Base-by-base conservation (phyloP, 495 filamentous ascomycete genomes). In the Penicillium atrosanguineum region DNA sequence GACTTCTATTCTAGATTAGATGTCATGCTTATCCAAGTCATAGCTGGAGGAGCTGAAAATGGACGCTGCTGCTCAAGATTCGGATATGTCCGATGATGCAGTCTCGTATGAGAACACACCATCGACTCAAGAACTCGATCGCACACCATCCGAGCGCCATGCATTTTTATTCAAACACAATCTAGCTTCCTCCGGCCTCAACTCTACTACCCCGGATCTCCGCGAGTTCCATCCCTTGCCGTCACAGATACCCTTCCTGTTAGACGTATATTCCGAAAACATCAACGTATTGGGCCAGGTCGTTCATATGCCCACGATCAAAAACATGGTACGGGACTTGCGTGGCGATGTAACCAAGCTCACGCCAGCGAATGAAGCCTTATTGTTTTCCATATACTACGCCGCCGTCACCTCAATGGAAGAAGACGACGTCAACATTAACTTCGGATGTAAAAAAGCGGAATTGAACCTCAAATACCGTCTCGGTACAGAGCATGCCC, bases 361-460 rank as follows among this genome's bases (percentile, higher is more conserved):
- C 0, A 68, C 72, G 0, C 69, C 74, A 6, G 62, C 71, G 23
- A 74, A 82, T 44, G 78, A 86, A 55, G 80, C 83, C 12, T 60
- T 86, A 41, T 67, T 85, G 62, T 83, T 85, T 61, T 69, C 81
- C 0, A 80, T 85, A 6, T 85, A 83, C 60, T 85, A 83, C 59
- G 75, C 80, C 0, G 74, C 83, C 2, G 61, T 84, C 11, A 74
- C 69, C 1, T 84, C 81, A 0, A 77, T 84, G 77, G 81, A 82
- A 19, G 75, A 81, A 8, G 75, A 81, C 6, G 79, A 84, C 42
- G 59, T 81, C 9, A 41, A 68, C 16, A 62, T 67, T 1, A 79
- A 78, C 46, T 82, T 84, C 50, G 75, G 76, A n/a, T 67, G 63
- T 7, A 64, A 75, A 2, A 82, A 79, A 60, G 48, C 66, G 6